phyloP scores from a whole-genome alignment of 345 rosid species.

The Brassica nigra region DNA sequence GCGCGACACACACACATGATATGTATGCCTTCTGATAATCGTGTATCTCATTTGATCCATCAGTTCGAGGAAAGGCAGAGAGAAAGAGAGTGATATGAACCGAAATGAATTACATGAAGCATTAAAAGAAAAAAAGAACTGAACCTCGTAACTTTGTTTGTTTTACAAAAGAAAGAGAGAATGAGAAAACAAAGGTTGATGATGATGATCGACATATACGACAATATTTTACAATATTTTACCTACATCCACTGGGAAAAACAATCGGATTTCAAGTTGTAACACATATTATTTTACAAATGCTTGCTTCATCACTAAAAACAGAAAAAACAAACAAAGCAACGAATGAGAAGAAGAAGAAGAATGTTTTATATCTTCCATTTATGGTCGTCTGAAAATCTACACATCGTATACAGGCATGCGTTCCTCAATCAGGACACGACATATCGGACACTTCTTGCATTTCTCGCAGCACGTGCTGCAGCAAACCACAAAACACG shows the following conservation, averaged over 20 bases:
- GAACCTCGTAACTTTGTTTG: neutral
- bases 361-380: neutral
- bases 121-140: neutral
- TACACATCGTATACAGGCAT: conserved; percentile 71
- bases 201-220: conserved; percentile 13
- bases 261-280: conserved; percentile 19
- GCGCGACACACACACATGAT: neutral
- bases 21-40: neutral
- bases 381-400: conserved; percentile 20
- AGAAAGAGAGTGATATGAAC: neutral
- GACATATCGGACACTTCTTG: conserved; percentile 84
- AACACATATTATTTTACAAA: neutral
- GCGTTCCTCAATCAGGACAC: conserved; percentile 69
- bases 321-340: conserved; percentile 24
- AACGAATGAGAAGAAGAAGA: neutral
- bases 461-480: conserved; percentile 92
- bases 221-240: conserved; percentile 16
- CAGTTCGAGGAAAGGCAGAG: neutral
- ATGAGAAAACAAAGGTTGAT: neutral
- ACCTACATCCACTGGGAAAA: conserved; percentile 25
- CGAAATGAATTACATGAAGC: neutral
- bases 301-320: conserved; percentile 44
- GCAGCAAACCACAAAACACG: conserved; percentile 26
- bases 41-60: neutral
- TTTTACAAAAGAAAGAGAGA: conserved; percentile 4